Evolutionary conservation across 2,329 filamentous ascomycete genomes (phyloP).

Genomic region (Curvularia spicifera): DNA sequence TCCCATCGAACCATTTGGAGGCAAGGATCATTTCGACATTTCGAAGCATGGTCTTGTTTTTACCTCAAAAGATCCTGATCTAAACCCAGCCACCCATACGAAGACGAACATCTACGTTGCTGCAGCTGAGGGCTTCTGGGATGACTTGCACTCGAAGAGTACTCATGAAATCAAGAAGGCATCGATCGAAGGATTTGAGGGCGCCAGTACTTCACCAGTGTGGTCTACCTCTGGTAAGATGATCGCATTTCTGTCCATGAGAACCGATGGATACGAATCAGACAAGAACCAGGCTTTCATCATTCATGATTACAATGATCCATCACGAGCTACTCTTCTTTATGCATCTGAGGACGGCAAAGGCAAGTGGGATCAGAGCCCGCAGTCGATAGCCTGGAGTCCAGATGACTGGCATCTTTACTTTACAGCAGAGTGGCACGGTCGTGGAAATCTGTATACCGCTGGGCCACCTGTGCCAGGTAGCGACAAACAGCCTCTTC

Average conservation of each 20-base stretch:
- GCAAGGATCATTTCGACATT: constrained; percentile 80
- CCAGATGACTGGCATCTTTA: constrained; percentile 66
- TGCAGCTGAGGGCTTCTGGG: constrained; percentile 65
- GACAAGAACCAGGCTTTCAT: constrained; percentile 75
- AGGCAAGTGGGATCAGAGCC: constrained; percentile 65
- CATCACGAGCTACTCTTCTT: constrained; percentile 64
- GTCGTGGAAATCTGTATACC: constrained; percentile 66
- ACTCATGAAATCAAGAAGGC: constrained; percentile 56
- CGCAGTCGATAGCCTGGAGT: constrained; percentile 59
- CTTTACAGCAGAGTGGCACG: constrained; percentile 75
- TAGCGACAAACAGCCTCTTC: constrained; percentile 23
- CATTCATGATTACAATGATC: constrained; percentile 65
- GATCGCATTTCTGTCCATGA: constrained; percentile 82
- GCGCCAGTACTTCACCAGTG: constrained; percentile 69
- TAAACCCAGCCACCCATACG: constrained; percentile 76
- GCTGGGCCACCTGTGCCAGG: constrained; percentile 22
- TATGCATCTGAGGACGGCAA: constrained; percentile 67
- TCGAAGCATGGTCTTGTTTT: constrained; percentile 70
- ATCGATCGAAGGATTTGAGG: constrained; percentile 65
- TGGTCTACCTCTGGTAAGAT: constrained; percentile 77
- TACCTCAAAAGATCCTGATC: constrained; percentile 73
- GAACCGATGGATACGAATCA: constrained; percentile 76
- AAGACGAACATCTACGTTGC: constrained; percentile 79
- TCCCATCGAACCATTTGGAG: constrained; percentile 80
- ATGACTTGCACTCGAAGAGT: constrained; percentile 20